Percentiles rank a stretch among this genome's conserved stretches.
Evolutionary conservation across 176 grass and related monocot genomes (phyloP).

Genomic region (Musa beccarii): DNA sequence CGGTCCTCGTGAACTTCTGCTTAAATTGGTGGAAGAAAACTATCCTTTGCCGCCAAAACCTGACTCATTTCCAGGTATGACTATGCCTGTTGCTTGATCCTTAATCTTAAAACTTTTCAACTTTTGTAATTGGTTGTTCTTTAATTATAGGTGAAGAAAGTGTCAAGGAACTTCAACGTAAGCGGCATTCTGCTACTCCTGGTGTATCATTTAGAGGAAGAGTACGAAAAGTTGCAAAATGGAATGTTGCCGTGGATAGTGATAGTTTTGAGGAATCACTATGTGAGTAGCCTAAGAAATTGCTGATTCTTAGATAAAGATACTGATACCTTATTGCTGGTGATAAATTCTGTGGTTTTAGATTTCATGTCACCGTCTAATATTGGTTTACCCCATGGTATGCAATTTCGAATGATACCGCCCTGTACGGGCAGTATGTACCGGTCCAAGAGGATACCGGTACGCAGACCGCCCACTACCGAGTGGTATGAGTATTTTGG

Average conservation of each 20-base stretch:
- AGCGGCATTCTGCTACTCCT: conserved; percentile 60
- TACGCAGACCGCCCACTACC: too few species aligned
- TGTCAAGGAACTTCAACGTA: conserved; percentile 60
- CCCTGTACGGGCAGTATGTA: too few species aligned
- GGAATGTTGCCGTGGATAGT: conserved; percentile 60
- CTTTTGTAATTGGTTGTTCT: conserved; percentile 11
- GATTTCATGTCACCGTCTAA: neutral
- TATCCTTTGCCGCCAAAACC: conserved; percentile 84
- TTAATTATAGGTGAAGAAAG: conserved; percentile 51
- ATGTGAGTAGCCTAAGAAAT: conserved; percentile 27
- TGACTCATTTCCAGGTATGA: conserved; percentile 27
- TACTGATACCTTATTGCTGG: conserved; percentile 14
- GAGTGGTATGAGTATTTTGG: too few species aligned
- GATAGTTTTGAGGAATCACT: conserved; percentile 84
- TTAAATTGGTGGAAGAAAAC: conserved; percentile 93
- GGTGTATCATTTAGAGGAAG: conserved; percentile 86
- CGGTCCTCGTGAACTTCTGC: conserved; percentile 89
- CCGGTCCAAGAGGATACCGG: too few species aligned
- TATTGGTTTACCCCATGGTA: neutral
- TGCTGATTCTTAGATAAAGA: conserved; percentile 28
- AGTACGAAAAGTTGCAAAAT: conserved; percentile 75
- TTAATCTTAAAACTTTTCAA: neutral
- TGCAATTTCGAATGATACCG: too few species aligned
- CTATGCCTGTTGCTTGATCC: neutral
- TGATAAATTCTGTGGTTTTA: neutral